A percentile compares a stretch with the other conserved stretches of the same genome.
phyloP scores from a whole-genome alignment of 108 stramenopile genomes.

The Fistulifera pelliculosa region DNA sequence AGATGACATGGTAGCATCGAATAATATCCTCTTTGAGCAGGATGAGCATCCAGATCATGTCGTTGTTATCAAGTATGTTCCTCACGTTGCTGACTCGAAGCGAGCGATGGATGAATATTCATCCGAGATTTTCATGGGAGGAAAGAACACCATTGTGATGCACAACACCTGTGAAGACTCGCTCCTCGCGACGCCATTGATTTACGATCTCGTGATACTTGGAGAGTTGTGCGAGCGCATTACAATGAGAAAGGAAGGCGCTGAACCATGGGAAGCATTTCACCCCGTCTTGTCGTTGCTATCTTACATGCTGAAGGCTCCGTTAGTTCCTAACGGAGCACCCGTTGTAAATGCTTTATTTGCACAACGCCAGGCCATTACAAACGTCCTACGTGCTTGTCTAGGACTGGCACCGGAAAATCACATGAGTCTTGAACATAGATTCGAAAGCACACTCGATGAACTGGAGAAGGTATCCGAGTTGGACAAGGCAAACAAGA shows the following conservation, averaged over 20 bases:
- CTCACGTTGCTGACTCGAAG: conserved; percentile 96
- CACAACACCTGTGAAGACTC: conserved; percentile 99
- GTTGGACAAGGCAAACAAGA: conserved; percentile 4
- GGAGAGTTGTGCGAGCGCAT: conserved; percentile 92
- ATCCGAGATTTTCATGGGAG: conserved; percentile 98
- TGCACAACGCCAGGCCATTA: conserved; percentile 87
- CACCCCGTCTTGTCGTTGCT: conserved; percentile 92
- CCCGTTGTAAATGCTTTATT: conserved; percentile 97
- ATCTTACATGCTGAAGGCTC: conserved; percentile 98
- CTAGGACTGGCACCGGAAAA: conserved; percentile 91
- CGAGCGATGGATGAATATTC: conserved; percentile 99
- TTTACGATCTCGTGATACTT: conserved; percentile 93
- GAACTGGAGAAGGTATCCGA: conserved; percentile 17
- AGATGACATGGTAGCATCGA: conserved; percentile 98
- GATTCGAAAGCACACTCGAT: conserved; percentile 55
- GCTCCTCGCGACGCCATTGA: conserved; percentile 92
- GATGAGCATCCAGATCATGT: conserved; percentile 98
- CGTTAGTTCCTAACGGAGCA: conserved; percentile 91
- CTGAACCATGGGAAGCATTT: conserved; percentile 76
- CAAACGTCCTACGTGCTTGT: conserved; percentile 94
- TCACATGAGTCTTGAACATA: conserved; percentile 94
- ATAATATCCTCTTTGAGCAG: conserved; percentile 88
- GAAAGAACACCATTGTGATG: conserved; percentile 95
- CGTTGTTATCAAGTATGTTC: conserved; percentile 96
- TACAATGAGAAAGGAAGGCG: conserved; percentile 65